Percentiles rank a stretch among this genome's conserved stretches.
Evolutionary conservation across 2,329 filamentous ascomycete species (phyloP).

Genomic region (Bipolaris oryzae): DNA sequence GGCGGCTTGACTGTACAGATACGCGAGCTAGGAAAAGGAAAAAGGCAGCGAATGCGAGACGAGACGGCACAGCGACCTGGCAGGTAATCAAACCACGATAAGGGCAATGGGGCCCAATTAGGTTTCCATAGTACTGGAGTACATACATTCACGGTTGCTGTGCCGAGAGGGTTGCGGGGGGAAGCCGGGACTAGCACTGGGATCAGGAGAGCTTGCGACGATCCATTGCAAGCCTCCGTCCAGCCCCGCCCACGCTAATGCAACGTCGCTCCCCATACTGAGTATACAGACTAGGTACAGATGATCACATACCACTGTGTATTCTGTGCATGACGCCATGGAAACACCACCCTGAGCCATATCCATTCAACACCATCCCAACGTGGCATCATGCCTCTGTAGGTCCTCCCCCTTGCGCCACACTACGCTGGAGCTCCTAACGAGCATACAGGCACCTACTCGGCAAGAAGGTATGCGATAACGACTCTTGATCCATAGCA

Average conservation of each 20-base stretch:
- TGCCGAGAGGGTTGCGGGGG: constrained; percentile 8
- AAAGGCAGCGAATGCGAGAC: not conserved
- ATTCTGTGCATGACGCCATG: not conserved
- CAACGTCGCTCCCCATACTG: constrained; percentile 7
- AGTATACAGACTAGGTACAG: not conserved
- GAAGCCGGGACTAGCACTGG: constrained; percentile 1
- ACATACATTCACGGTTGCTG: not conserved
- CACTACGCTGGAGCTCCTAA: constrained; percentile 15
- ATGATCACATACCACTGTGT: too few species aligned
- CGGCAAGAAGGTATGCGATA: constrained; percentile 77
- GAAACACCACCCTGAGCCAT: not conserved
- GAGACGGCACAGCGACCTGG: not conserved
- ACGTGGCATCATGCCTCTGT: constrained; percentile 42
- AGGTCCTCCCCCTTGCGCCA: constrained; percentile 5
- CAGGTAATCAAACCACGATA: too few species aligned
- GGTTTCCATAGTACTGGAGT: not conserved
- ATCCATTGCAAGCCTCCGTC: constrained; percentile 2
- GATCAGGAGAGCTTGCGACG: constrained; percentile 1
- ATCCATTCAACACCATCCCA: not conserved
- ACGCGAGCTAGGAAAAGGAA: constrained; percentile 5
- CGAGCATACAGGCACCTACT: constrained; percentile 70
- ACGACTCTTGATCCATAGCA: not conserved
- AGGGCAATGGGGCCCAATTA: not conserved
- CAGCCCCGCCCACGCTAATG: constrained; percentile 13
- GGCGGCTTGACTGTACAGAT: not conserved